Evolutionary conservation across 176 grass and related monocot species (phyloP).

Genomic region (Rhynchospora tenuis): DNA sequence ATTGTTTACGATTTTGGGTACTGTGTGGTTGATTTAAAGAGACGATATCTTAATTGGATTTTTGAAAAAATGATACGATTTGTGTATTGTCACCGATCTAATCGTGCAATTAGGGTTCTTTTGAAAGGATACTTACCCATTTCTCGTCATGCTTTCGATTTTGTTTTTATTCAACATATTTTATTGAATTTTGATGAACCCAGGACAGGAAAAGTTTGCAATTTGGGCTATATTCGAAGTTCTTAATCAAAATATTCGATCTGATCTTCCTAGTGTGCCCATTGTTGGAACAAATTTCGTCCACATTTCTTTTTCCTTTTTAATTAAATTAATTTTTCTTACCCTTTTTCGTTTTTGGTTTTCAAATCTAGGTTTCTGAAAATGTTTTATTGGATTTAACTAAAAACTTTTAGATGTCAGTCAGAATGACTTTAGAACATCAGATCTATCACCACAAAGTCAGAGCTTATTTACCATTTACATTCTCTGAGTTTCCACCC

Average conservation of each 20-base stretch:
- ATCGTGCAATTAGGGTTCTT: neutral
- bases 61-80: neutral
- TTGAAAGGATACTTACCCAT: neutral
- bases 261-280: neutral
- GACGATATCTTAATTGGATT: neutral
- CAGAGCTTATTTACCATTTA: neutral
- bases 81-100: neutral
- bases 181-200: neutral
- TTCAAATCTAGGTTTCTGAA: neutral
- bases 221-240: neutral
- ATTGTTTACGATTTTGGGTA: neutral
- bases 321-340: neutral
- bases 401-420: neutral
- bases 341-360: neutral
- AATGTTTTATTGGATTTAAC: neutral
- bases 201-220: neutral
- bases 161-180: neutral
- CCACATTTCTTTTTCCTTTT: neutral
- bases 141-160: neutral
- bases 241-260: neutral
- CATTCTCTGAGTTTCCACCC: neutral
- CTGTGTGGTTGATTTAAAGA: neutral
- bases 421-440: neutral
- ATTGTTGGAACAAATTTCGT: neutral
- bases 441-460: conserved; percentile 9